Conservation (phyloP, 805 yeast species). For the Candida pseudoglaebosa region DNA sequence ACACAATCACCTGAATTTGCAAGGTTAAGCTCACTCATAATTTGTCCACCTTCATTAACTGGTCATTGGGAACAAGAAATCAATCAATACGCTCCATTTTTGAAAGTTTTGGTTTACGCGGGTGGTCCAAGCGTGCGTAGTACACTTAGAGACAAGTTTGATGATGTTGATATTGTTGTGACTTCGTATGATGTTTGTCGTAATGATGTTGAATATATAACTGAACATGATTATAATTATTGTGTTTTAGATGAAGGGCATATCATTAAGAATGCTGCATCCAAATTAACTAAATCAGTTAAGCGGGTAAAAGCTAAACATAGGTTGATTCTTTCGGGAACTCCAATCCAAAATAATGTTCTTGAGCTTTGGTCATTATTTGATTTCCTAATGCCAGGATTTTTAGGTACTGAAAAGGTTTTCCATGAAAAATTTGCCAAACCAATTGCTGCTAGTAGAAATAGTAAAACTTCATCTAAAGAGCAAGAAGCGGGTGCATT, state of each 20-base stretch:
- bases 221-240: slow-evolving; percentile 72
- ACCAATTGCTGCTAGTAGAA: slow-evolving; percentile 92
- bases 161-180: slow-evolving; percentile 74
- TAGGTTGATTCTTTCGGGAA: slow-evolving; percentile 87
- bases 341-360: slow-evolving; percentile 97
- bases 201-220: slow-evolving; percentile 71
- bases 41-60: slow-evolving; percentile 96
- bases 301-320: slow-evolving; percentile 82
- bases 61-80: slow-evolving; percentile 99
- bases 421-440: slow-evolving; percentile 96
- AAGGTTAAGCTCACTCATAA: slow-evolving; percentile 75
- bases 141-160: slow-evolving; percentile 49
- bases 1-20: slow-evolving; percentile 65
- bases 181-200: slow-evolving; percentile 96
- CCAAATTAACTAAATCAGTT: slow-evolving; percentile 86
- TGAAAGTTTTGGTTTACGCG: slow-evolving; percentile 80
- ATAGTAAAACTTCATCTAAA: slow-evolving; percentile 79
- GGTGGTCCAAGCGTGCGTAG: slow-evolving; percentile 82
- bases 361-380: slow-evolving; percentile 95
- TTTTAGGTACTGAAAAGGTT: slow-evolving; percentile 88
- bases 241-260: slow-evolving; percentile 98
- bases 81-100: slow-evolving; percentile 81
- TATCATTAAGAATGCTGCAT: slow-evolving; percentile 85
- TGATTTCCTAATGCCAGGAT: slow-evolving; percentile 98
- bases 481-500: slow-evolving; percentile 97